Percentiles rank a stretch among this genome's conserved stretches.
Evolutionary conservation across 2,329 filamentous ascomycete species (phyloP).

Genomic region (Pseudocercospora fuligena): DNA sequence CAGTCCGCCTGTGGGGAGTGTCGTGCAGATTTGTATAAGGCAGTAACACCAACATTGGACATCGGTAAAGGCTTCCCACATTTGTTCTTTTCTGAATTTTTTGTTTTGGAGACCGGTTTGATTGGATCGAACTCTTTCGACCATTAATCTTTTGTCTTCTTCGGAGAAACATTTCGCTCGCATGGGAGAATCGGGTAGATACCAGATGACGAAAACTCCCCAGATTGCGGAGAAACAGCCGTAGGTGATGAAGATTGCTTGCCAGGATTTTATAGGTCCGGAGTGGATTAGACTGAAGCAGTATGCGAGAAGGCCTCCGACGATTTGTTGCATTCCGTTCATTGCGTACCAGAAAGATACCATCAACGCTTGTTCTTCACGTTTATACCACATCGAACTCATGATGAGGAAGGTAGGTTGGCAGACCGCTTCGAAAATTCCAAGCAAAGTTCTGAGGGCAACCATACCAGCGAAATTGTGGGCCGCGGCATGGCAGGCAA

Average conservation of each 20-base stretch:
- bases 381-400: constrained; percentile 72
- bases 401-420: constrained; percentile 71
- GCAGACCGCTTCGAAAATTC: constrained; percentile 72
- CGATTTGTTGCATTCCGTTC: constrained; percentile 63
- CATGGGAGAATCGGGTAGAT: constrained; percentile 73
- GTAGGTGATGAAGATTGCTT: constrained; percentile 70
- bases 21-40: constrained; percentile 70
- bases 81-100: constrained; percentile 58
- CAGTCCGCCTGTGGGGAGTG: constrained; percentile 72
- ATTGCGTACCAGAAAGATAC: constrained; percentile 68
- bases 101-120: constrained; percentile 54
- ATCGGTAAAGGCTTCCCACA: constrained; percentile 64
- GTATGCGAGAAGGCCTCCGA: constrained; percentile 70
- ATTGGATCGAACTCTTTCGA: constrained; percentile 53
- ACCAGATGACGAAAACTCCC: constrained; percentile 66
- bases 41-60: constrained; percentile 58
- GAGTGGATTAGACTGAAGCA: constrained; percentile 45
- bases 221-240: constrained; percentile 67
- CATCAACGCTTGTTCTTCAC: constrained; percentile 68
- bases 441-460: constrained; percentile 67
- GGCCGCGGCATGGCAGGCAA: constrained; percentile 66
- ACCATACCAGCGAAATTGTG: constrained; percentile 65
- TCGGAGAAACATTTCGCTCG: constrained; percentile 71
- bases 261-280: constrained; percentile 56
- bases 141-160: constrained; percentile 61